phyloP scores from a whole-genome alignment of 2,329 filamentous ascomycete species.

The Aspergillus flavus region DNA sequence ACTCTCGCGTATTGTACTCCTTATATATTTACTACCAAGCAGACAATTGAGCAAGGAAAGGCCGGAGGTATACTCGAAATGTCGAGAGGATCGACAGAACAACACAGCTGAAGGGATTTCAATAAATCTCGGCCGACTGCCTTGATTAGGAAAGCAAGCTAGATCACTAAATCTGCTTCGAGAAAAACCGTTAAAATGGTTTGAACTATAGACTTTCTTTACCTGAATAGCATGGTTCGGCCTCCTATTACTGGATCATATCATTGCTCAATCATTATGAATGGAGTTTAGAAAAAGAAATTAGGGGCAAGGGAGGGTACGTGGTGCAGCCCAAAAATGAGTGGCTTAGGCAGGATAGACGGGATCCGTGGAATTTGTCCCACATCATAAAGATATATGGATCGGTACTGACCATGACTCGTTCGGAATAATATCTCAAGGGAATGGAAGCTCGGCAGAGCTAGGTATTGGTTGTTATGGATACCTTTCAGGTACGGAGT shows the following conservation, averaged over 20 bases:
- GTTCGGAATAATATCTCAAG: background rate
- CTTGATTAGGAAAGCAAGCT: background rate
- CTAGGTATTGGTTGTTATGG: background rate
- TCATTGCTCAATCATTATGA: background rate
- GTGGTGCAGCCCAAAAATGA: background rate
- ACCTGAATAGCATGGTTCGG: background rate
- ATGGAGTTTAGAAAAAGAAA: background rate
- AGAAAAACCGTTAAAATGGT: background rate
- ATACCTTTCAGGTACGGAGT: background rate
- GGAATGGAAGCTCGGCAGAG: background rate
- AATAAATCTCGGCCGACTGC: slow-evolving; percentile 3
- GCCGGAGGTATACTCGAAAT: background rate
- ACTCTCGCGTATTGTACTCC: background rate
- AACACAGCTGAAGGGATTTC: background rate
- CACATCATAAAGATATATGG: background rate
- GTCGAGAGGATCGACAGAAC: slow-evolving; percentile 8
- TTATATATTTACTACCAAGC: background rate
- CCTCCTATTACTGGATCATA: background rate
- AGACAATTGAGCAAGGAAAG: background rate
- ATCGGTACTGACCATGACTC: background rate
- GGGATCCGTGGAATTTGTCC: background rate
- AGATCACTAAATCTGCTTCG: background rate
- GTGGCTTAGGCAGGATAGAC: background rate
- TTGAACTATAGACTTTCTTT: background rate
- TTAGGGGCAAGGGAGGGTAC: background rate